Conservation (phyloP, 2,329 filamentous ascomycete species). For the Arachnomyces sp. region DNA sequence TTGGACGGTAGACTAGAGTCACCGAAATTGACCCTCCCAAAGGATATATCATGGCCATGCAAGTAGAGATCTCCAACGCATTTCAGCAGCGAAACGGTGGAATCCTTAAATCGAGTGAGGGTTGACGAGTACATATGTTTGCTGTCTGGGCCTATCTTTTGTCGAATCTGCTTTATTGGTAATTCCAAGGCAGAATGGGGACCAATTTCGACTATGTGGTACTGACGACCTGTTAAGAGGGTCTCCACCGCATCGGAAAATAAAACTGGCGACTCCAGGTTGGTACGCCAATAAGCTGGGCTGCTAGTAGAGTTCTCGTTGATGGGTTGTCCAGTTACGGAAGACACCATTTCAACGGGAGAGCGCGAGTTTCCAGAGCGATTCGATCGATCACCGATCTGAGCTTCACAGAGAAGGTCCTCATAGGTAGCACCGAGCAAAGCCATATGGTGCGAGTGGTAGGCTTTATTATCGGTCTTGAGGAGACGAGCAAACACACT, state of each 20-base stretch:
- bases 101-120: background rate
- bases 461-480: constrained; percentile 4
- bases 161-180: constrained; percentile 10
- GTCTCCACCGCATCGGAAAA: constrained; percentile 2
- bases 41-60: constrained; percentile 5
- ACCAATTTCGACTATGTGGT: constrained; percentile 16
- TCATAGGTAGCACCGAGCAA: background rate
- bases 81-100: background rate
- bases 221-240: background rate
- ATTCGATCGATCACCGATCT: no score
- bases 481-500: constrained; percentile 3
- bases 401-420: no score
- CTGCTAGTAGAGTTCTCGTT: background rate
- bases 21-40: constrained; percentile 1
- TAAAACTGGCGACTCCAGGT: background rate
- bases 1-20: background rate
- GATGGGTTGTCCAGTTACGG: constrained; percentile 10
- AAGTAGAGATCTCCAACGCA: background rate
- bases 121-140: constrained; percentile 1
- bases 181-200: constrained; percentile 14
- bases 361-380: no score
- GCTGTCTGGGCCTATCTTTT: background rate
- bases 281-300: background rate
- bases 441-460: constrained; percentile 15
- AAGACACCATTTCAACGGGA: constrained; percentile 11